Base-by-base conservation (phyloP, 345 rosid genomes). In the Dipteronia dyeriana region DNA sequence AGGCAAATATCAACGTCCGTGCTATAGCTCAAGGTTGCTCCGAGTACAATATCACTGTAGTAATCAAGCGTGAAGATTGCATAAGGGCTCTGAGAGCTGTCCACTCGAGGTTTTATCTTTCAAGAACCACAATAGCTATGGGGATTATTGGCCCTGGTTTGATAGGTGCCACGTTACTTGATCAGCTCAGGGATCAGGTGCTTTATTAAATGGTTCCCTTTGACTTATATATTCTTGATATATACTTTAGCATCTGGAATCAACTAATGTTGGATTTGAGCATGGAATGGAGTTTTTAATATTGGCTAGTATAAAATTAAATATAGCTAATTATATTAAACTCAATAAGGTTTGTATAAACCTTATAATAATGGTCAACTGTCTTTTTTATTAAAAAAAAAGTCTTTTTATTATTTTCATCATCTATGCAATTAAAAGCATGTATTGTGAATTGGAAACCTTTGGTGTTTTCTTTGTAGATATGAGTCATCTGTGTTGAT, bases 21-120 rank as follows among this genome's bases (percentile, higher is more conserved):
- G 98, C 97, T 57, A 92, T 97, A 85, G 96, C 99, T 80, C 99
- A 97, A 91, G 99, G 99, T 68, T 97, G 98, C 82, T 97, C 99
- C 2, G 99, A 97, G 85, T 97, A 92, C 83, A 97, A 97, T 71
- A 85, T 97, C 68, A 97, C 99, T 4, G 98, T 86, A 7, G 99
- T 94, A 22, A 69, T 97, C 63, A 91, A 87, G 87, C 91, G 93
- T 39, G 98, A 92, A 85, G 99, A 97, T 81, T 92, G 99, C 65
- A 84, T 97, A 63, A 90, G 90, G 91, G 98, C 99, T 56, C 80
- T 97, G 75, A 86, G 91, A 87, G 97, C 99, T 83, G 99, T 90
- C 62, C 99, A 97, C 85, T 97, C 99, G 19, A 91, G 97, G 87
- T 97, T 94, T 86, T 97, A 87, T 86, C 91, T 87, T 83, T 92